Base-by-base conservation (phyloP, 139 green algal genomes). In the Microglena sp. region DNA sequence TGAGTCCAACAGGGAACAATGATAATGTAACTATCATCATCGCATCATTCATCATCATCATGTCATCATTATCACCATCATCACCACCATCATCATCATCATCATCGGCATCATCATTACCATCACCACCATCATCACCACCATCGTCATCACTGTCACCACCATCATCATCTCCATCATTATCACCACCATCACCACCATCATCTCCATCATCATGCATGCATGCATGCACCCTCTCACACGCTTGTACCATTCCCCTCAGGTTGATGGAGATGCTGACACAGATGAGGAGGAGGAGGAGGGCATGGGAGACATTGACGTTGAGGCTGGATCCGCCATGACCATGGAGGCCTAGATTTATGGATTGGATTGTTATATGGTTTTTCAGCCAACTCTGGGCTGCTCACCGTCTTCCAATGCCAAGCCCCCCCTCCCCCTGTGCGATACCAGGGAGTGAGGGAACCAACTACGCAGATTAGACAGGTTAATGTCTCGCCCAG, bases 271-370 rank as follows among this genome's bases (percentile, higher is more conserved):
- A 6, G 83, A 89, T 60, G 58, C 57, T 22, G 84, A 86, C 33
- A 78, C 71, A 40, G 79, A 85, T 3, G 82, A 82, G 30, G 83
- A 89, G 46, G 82, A 90, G 67, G 84, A 89, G 35, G 73, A 75
- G 56, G 82, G 83, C 58, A 90, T 90, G 84, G 81, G 82, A 2
- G 70, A 88, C 26, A 72, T 87, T 45, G 77, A 89, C 56, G 68
- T 87, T 2, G 76, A 89, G 44, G 66, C 59, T 22, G 68, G 72
- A 33, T 62, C 71, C 6, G 55, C 56, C 0, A 57, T 73, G 5
- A n/a, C n/a, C n/a, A n/a, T n/a, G n/a, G n/a, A n/a, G n/a, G n/a
- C n/a, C n/a, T n/a, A n/a, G n/a, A n/a, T n/a, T n/a, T n/a, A n/a
- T n/a, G n/a, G n/a, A n/a, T n/a, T n/a, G n/a, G n/a, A n/a, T n/a